Evolutionary conservation across 306 rosid genomes (phyloP), one percentile per base, ranked within the genome.

Genomic region (Medicago ruthenica): DNA sequence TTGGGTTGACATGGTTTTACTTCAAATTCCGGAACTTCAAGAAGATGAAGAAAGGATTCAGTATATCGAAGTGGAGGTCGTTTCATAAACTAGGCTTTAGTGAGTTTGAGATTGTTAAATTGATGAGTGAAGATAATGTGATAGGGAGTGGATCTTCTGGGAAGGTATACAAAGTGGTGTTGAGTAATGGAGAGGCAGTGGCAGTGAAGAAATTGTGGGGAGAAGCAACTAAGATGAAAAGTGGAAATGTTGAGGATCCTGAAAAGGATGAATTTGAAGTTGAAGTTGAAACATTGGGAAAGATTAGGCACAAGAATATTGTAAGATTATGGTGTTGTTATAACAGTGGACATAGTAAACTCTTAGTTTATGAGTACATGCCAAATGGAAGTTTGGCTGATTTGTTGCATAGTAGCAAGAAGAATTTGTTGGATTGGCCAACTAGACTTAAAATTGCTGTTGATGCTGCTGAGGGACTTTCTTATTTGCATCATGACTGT

Each of bases 381-480:
- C 93, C 93, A n/a, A 91, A 89, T 66, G 97, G 97, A 57, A 91
- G 97, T 82, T 70, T 91, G 39, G 89, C 85, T 40, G 97, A 89
- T 73, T 73, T 86, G 78, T 79, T 91, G 77, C 92, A 86, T 12
- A 9, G 87, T 20, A 70, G 82, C 82, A 89, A 78, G 78, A 82
- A 73, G 50, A 63, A 73, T 44, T 41, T 85, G 83, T 77, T 91
- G 84, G 87, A 89, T 81, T 91, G 97, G 97, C 83, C 91, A 34
- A 86, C 84, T 0, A 83, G 97, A 61, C 88, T 76, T 63, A 88
- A 80, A 75, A 82, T 92, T 39, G 96, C 93, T 59, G 71, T 92
- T 42, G 96, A 92, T 75, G 90, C 97, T 34, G 97, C 97, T 9
- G 97, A 92, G 57, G 97, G 96, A 24, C 91, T 92, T 14, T 89